Evolutionary conservation across 1,284 basidiomycete genomes (phyloP), one percentile per base, ranked within the genome.

Genomic region (Ustilago trichophora): DNA sequence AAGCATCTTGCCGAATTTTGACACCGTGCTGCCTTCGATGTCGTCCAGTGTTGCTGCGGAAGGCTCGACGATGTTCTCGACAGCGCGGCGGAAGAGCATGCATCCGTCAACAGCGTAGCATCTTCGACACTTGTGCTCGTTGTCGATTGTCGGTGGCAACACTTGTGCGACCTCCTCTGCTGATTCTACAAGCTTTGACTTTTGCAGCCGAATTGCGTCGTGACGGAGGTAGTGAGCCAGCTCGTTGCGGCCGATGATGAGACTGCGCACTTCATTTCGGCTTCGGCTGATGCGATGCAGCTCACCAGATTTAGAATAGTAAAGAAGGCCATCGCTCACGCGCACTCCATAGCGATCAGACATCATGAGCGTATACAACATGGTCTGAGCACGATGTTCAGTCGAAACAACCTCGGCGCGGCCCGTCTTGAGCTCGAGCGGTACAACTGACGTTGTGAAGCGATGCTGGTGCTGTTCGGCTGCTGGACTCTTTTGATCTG

Each of bases 381-480:
- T 94, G 1, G 96, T 98, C 82, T 99, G 95, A 0, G 96, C 96
- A 35, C 93, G 89, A 82, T 98, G 96, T 72, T 95, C 92, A 10
- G 66, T 71, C 27, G 3, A 89, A 87, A 11, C 88, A 88, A 24
- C 88, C 25, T 66, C 58, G 83, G 1, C 89, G 82, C 45, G 90
- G 85, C 96, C 95, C 0, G 95, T 99, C 83, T 98, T 99, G 83
- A 98, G 91, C 82, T 99, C 96, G 41, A 98, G 87, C 2, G 95
- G 80, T 74, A 90, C 86, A 0, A 88, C 87, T 13, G 76, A 76
- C 2, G 45, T 57, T 0, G 32, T 46, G 3, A 64, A 18, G 4
- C 40, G 32, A 9, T 18, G 18, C 6, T 32, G n/a, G 13, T 19
- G 16, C 1, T 34, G 22, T 15, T 21, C 35, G 8, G 10, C 8